Conservation (phyloP, 805 yeast species). For the Brettanomyces custersianus region DNA sequence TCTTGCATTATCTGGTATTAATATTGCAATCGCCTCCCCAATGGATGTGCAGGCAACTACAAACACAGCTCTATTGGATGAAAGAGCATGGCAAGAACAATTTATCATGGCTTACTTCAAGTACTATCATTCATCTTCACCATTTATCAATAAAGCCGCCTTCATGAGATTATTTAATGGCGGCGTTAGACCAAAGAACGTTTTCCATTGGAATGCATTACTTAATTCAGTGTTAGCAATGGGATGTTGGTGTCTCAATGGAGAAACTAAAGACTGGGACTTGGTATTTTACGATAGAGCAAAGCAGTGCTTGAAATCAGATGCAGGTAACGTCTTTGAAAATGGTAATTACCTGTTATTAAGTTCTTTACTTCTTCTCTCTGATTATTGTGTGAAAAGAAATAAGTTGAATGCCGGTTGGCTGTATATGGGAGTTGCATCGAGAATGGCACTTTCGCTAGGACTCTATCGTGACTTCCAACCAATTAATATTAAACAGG, state of each 20-base stretch:
- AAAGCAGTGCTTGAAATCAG: slow-evolving; percentile 29
- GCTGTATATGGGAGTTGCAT: slow-evolving; percentile 56
- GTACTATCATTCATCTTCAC: slow-evolving; percentile 53
- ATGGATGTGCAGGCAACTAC: neutral
- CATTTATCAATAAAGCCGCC: slow-evolving; percentile 47
- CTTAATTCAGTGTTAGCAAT: slow-evolving; percentile 51
- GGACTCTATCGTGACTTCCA: slow-evolving; percentile 50
- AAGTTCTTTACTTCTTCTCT: slow-evolving; percentile 42
- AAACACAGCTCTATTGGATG: neutral
- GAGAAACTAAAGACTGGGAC: slow-evolving; percentile 44
- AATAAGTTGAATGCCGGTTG: slow-evolving; percentile 63
- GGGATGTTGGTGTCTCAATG: slow-evolving; percentile 62
- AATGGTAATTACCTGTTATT: slow-evolving; percentile 49
- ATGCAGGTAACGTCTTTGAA: slow-evolving; percentile 41
- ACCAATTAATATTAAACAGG: slow-evolving; percentile 21
- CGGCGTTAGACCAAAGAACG: slow-evolving; percentile 31
- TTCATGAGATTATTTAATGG: slow-evolving; percentile 39
- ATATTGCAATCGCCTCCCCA: neutral
- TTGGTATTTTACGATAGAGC: slow-evolving; percentile 48
- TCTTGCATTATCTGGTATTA: neutral
- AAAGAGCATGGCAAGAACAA: neutral
- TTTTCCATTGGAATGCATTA: slow-evolving; percentile 43
- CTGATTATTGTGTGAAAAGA: slow-evolving; percentile 55
- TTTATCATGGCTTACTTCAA: slow-evolving; percentile 26
- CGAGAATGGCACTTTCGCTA: slow-evolving; percentile 57